phyloP scores from a whole-genome alignment of 805 yeast genomes.

The Cyberlindnera misumaiensis region DNA sequence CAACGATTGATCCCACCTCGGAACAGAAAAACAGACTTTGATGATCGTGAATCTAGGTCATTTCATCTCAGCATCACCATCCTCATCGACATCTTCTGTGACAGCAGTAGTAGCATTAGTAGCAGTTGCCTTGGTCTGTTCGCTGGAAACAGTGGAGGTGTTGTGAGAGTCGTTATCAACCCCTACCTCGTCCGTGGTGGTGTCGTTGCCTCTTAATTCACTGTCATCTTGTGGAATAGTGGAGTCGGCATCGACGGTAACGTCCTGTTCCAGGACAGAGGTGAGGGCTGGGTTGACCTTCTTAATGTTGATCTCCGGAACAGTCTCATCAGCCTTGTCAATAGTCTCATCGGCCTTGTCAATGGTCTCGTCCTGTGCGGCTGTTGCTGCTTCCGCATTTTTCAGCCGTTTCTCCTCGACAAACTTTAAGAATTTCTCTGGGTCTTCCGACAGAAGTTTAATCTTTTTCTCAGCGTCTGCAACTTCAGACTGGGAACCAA shows the following conservation, averaged over 20 bases:
- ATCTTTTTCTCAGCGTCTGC: conserved; percentile 4
- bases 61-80: conserved; percentile 28
- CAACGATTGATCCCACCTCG: too few relatives aligned
- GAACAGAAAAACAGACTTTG: neutral
- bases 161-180: conserved; percentile 25
- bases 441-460: conserved; percentile 4
- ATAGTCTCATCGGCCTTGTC: conserved; percentile 18
- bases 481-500: conserved; percentile 9
- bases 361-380: conserved; percentile 16
- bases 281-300: conserved; percentile 19
- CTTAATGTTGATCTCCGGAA: conserved; percentile 12
- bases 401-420: conserved; percentile 8
- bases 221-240: conserved; percentile 44
- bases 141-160: conserved; percentile 13
- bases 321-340: conserved; percentile 18
- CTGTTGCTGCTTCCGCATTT: conserved; percentile 9
- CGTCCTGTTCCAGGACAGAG: conserved; percentile 22
- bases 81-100: conserved; percentile 19
- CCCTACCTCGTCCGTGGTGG: conserved; percentile 40
- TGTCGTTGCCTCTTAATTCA: conserved; percentile 32
- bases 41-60: conserved; percentile 2
- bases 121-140: conserved; percentile 6
- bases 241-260: conserved; percentile 39
- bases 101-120: conserved; percentile 5
- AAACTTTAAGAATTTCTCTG: conserved; percentile 6